Percentiles rank a stretch among this genome's conserved stretches.
Evolutionary conservation across 257 asterid genomes (phyloP).

Genomic region (Solanum pimpinellifolium): DNA sequence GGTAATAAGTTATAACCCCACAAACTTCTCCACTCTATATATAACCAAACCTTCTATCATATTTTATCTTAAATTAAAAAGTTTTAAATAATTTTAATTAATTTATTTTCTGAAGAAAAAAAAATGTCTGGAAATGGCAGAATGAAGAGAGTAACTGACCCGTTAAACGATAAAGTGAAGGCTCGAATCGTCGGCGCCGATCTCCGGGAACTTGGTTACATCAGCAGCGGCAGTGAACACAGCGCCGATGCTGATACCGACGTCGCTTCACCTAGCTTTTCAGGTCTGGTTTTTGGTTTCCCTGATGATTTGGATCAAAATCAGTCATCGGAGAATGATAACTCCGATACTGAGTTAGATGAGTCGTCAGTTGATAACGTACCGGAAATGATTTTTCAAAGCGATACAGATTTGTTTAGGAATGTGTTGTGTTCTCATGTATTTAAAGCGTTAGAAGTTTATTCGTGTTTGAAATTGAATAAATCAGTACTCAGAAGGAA

Average conservation of each 20-base stretch:
- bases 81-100: not conserved
- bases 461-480: constrained; percentile 13
- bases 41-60: constrained; percentile 7
- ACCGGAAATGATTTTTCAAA: constrained; percentile 4
- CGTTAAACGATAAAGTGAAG: constrained; percentile 24
- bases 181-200: constrained; percentile 50
- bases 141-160: constrained; percentile 43
- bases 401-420: constrained; percentile 29
- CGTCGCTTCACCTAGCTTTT: constrained; percentile 28
- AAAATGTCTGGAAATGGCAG: constrained; percentile 19
- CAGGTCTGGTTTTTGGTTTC: constrained; percentile 41
- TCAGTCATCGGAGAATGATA: constrained; percentile 6
- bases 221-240: constrained; percentile 88
- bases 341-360: constrained; percentile 22
- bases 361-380: constrained; percentile 11
- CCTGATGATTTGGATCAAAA: constrained; percentile 5
- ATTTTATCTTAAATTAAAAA: not conserved
- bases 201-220: constrained; percentile 15
- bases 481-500: constrained; percentile 25
- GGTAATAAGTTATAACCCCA: not conserved
- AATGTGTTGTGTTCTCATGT: constrained; percentile 32
- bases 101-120: constrained; percentile 3
- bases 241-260: constrained; percentile 26
- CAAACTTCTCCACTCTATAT: not conserved
- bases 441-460: constrained; percentile 24